A percentile compares a stretch with the other conserved stretches of the same genome.
These are phyloP conservation scores for Clavaria fumosa DNA, from an alignment of 768 basidiomycete species.

Conservation along the genomic window DNA sequence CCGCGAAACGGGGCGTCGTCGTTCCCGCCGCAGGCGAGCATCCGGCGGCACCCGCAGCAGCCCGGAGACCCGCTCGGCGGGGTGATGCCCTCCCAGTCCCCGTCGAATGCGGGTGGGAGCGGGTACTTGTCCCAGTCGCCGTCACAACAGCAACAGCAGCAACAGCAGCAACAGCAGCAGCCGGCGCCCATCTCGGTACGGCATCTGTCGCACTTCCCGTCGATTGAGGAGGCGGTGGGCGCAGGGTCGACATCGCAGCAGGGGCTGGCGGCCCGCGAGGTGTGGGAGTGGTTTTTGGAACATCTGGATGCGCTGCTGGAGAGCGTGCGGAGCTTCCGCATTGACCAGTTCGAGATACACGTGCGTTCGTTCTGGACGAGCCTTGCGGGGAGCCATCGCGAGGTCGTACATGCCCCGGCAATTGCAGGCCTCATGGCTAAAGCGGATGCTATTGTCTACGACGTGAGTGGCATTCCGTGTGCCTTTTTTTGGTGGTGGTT, in stretches of 20 bases:
- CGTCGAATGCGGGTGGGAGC: constrained; percentile 31
- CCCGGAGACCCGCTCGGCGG: constrained; percentile 40
- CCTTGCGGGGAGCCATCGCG: constrained; percentile 59
- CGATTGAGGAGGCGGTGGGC: constrained; percentile 73
- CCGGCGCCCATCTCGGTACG: constrained; percentile 56
- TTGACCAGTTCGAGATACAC: constrained; percentile 84
- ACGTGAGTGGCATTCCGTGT: constrained; percentile 38
- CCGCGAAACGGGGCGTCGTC: constrained; percentile 37
- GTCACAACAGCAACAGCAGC: constrained; percentile 35
- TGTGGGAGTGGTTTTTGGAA: constrained; percentile 87
- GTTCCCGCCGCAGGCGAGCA: constrained; percentile 58
- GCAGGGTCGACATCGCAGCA: constrained; percentile 61
- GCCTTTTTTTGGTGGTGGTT: not conserved
- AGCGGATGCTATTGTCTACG: constrained; percentile 81
- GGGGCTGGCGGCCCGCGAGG: constrained; percentile 66
- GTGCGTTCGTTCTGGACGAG: constrained; percentile 76
- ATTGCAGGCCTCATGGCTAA: constrained; percentile 81
- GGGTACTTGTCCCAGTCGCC: constrained; percentile 32
- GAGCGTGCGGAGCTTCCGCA: constrained; percentile 59
- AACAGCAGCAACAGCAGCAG: too few relatives aligned
- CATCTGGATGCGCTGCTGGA: constrained; percentile 76
- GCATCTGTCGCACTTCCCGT: constrained; percentile 67
- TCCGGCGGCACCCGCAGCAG: constrained; percentile 55
- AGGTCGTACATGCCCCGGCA: constrained; percentile 78
- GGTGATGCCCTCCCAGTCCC: constrained; percentile 43